phyloP scores from a whole-genome alignment of 345 rosid species.

The Cardamine resedifolia region DNA sequence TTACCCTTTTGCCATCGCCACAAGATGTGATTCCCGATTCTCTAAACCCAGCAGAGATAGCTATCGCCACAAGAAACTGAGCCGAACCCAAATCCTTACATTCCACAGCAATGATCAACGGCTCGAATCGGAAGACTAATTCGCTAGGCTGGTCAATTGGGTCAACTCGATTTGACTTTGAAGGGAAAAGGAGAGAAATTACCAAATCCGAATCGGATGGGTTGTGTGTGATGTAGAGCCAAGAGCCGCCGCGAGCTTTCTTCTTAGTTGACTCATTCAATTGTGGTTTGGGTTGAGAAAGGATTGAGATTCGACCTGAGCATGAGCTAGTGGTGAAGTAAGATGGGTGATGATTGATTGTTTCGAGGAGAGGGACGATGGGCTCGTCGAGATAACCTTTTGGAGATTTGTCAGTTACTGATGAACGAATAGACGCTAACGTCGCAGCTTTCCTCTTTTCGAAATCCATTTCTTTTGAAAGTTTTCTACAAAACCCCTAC shows the following conservation, averaged over 20 bases:
- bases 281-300: slow-evolving; percentile 58
- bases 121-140: slow-evolving; percentile 82
- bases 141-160: slow-evolving; percentile 32
- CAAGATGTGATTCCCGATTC: slow-evolving; percentile 87
- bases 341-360: slow-evolving; percentile 65
- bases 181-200: slow-evolving; percentile 56
- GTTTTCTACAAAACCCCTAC: slow-evolving; percentile 17
- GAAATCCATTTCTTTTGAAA: slow-evolving; percentile 55
- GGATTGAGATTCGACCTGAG: slow-evolving; percentile 91
- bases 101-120: slow-evolving; percentile 79
- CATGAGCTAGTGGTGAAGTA: slow-evolving; percentile 95
- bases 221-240: slow-evolving; percentile 78
- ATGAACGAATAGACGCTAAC: slow-evolving; percentile 51
- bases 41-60: slow-evolving; percentile 71
- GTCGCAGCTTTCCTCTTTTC: slow-evolving; percentile 74
- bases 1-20: slow-evolving; percentile 66
- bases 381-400: slow-evolving; percentile 76
- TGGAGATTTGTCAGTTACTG: slow-evolving; percentile 71
- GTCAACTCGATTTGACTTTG: background rate
- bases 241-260: slow-evolving; percentile 86
- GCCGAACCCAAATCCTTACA: slow-evolving; percentile 67
- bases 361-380: slow-evolving; percentile 68
- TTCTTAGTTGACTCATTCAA: slow-evolving; percentile 33
- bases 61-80: slow-evolving; percentile 61
- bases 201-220: slow-evolving; percentile 53